A percentile compares a stretch with the other conserved stretches of the same genome.
phyloP scores from a whole-genome alignment of 768 basidiomycete genomes.

The Mycena vitilis region DNA sequence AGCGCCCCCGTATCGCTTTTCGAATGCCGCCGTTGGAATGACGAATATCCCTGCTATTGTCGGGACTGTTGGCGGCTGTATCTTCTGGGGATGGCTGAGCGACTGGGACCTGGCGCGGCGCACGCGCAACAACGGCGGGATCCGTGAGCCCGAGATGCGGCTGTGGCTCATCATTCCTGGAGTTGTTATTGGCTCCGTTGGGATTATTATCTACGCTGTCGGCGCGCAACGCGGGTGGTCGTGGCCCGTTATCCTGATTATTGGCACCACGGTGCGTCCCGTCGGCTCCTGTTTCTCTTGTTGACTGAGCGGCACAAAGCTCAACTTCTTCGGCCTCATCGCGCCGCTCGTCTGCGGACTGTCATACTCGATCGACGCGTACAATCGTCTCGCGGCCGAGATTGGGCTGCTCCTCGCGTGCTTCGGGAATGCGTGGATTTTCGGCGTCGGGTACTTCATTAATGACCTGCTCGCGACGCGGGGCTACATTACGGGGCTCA shows the following conservation, averaged over 20 bases:
- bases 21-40: constrained; percentile 22
- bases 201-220: constrained; percentile 25
- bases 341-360: constrained; percentile 24
- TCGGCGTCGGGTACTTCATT: constrained; percentile 22
- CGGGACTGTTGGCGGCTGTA: constrained; percentile 12
- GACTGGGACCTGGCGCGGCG: constrained; percentile 31
- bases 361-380: constrained; percentile 28
- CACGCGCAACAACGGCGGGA: constrained; percentile 27
- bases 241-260: constrained; percentile 23
- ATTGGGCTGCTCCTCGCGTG: constrained; percentile 24
- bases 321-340: constrained; percentile 29
- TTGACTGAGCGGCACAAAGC: background rate
- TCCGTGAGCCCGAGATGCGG: constrained; percentile 31
- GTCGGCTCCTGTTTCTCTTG: background rate
- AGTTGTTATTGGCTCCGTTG: constrained; percentile 8
- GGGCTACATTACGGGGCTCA: constrained; percentile 17
- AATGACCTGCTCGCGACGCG: constrained; percentile 21
- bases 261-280: constrained; percentile 11
- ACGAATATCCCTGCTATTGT: constrained; percentile 21
- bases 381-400: constrained; percentile 28
- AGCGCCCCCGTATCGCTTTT: constrained; percentile 26
- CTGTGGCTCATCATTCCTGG: constrained; percentile 26
- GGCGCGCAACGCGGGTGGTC: constrained; percentile 26
- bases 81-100: constrained; percentile 27
- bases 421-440: constrained; percentile 30